These are phyloP conservation scores for Euphorbia celastroides DNA, from an alignment of 441 rosid genomes.

Conservation along the genomic window DNA sequence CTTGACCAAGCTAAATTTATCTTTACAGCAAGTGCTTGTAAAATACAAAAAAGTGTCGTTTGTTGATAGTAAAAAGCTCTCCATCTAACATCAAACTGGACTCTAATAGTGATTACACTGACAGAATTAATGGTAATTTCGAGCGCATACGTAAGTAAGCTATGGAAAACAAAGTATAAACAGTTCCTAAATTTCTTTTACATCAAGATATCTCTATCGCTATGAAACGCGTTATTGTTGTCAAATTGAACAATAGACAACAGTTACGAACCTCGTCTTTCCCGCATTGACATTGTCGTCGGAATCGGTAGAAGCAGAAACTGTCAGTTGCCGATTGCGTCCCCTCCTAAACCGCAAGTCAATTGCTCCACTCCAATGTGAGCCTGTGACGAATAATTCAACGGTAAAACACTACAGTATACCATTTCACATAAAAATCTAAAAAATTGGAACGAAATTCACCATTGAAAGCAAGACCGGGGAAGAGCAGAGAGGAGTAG, in stretches of 20 bases:
- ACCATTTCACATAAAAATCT: not conserved
- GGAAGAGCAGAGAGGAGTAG: too few relatives aligned
- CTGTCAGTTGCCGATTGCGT: conserved; percentile 20
- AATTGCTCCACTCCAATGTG: conserved; percentile 16
- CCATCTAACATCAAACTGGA: not conserved
- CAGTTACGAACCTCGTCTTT: conserved; percentile 34
- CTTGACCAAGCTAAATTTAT: too few relatives aligned
- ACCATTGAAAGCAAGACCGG: conserved; percentile 26
- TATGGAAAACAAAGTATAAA: not conserved
- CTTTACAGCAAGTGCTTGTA: not conserved
- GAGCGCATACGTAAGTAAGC: not conserved
- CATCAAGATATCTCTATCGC: too few relatives aligned
- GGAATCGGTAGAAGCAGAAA: conserved; percentile 29
- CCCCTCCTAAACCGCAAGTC: conserved; percentile 9
- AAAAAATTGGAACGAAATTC: conserved; percentile 6
- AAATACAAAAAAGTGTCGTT: not conserved
- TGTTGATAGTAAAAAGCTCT: not conserved
- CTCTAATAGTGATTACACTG: not conserved
- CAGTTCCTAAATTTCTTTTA: not conserved
- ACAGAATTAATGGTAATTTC: not conserved
- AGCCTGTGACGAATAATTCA: conserved; percentile 10
- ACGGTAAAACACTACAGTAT: not conserved
- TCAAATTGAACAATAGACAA: not conserved
- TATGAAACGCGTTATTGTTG: too few relatives aligned
- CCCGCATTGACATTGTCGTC: conserved; percentile 19